Base-by-base conservation (phyloP, 768 basidiomycete genomes). In the Crucibulum laeve region DNA sequence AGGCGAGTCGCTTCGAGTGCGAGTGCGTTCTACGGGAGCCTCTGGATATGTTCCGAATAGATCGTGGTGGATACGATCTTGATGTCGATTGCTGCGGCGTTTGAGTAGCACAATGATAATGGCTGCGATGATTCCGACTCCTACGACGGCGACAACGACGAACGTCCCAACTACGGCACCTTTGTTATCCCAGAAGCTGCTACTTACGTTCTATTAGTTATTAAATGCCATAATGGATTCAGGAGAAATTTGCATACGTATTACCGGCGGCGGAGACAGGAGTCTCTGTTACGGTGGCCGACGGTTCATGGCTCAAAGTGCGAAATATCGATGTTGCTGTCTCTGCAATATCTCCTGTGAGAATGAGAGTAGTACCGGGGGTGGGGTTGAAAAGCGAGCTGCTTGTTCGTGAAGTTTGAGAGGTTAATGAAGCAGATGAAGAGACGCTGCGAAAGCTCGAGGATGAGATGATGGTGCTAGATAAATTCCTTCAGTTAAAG, bases 111-210 rank as follows among this genome's bases (percentile, higher is more conserved):
- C 42, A 17, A 48, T 18, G 25, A 46, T 22, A 13, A 50, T 32
- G n/a, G 43, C 18, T 14, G 64, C 50, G 38, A 72, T 22, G 15
- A 59, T 49, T 15, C 59, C 64, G 33, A 69, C 10, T 15, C 47
- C 58, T 5, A 70, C 45, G 2, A 77, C 49, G 38, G 67, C 70
- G 41, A 68, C 61, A 44, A 65, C 59, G 30, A 67, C 61, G 46
- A 76, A 77, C 0, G 66, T 68, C 30, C 66, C 71, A 0, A 69
- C 76, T 15, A 75, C 70, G 0, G 71, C 76, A 25, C 63, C 69
- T 40, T 65, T 71, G 49, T 73, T 68, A 36, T 62, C 49, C 50
- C 74, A 68, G 64, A 77, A 77, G 45, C 76, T 76, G 42, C n/a
- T 24, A 25, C n/a, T 19, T 40, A 10, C 17, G 24, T 8, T 40